Percentiles rank a stretch among this genome's conserved stretches.
These are phyloP conservation scores for Rhododendron griersonianum DNA, from an alignment of 148 eudicot species.

Conservation along the genomic window DNA sequence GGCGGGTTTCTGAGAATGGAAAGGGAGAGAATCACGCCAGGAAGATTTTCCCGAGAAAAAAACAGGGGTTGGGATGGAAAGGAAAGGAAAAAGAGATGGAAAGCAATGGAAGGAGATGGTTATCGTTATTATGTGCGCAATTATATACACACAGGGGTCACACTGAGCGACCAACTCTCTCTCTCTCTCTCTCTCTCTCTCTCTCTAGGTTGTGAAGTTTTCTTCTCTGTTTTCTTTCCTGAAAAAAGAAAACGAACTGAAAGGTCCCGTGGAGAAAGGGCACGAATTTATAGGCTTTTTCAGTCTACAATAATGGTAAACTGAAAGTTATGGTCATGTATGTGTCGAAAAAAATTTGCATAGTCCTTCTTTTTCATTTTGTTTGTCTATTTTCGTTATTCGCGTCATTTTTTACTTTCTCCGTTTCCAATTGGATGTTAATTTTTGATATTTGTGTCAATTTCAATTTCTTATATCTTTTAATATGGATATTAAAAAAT, in stretches of 20 bases:
- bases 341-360: not conserved
- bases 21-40: not conserved
- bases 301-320: not conserved
- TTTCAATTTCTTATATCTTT: too few species aligned
- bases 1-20: not conserved
- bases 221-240: not conserved
- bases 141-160: not conserved
- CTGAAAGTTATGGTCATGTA: not conserved
- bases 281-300: not conserved
- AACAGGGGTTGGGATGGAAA: not conserved
- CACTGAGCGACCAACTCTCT: not conserved
- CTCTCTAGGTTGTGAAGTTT: not conserved
- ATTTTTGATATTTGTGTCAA: too few species aligned
- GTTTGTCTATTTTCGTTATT: too few species aligned
- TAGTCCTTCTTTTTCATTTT: too few species aligned
- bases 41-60: not conserved
- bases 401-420: too few species aligned
- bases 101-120: not conserved
- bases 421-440: too few species aligned
- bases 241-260: conserved; percentile 3
- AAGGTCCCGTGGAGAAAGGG: not conserved
- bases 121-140: not conserved
- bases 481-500: too few species aligned
- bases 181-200: not conserved
- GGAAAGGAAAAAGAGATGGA: not conserved